Evolutionary conservation across 2,329 filamentous ascomycete species (phyloP).

Genomic region (Malbranchea cinnamomea): DNA sequence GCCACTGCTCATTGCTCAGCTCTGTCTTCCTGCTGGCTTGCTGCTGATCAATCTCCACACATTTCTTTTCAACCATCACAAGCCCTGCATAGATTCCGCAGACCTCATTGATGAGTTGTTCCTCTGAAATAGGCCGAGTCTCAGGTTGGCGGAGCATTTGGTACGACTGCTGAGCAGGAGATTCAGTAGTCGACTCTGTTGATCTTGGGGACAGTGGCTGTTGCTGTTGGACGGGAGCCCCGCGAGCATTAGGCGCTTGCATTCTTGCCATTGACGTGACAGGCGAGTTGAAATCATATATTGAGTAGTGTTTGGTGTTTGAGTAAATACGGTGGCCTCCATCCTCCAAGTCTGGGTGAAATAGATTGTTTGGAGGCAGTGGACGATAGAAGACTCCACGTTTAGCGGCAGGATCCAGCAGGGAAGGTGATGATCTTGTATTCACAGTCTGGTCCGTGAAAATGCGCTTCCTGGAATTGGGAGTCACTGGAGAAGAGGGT

Average conservation of each 20-base stretch:
- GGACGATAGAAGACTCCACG: not conserved
- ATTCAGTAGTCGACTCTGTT: not conserved
- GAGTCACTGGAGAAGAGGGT: too few species aligned
- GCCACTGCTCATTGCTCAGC: constrained; percentile 58
- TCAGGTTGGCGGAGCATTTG: constrained; percentile 28
- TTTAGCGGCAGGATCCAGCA: not conserved
- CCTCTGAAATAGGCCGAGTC: constrained; percentile 56
- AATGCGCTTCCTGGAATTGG: constrained; percentile 5
- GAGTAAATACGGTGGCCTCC: constrained; percentile 3
- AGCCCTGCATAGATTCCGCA: constrained; percentile 52
- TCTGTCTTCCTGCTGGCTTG: constrained; percentile 39
- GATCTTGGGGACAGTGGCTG: not conserved
- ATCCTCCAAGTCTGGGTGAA: constrained; percentile 5
- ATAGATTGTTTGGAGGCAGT: constrained; percentile 3
- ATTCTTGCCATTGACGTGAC: constrained; percentile 4
- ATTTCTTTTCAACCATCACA: constrained; percentile 75
- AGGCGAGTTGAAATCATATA: constrained; percentile 4
- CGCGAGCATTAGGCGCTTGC: not conserved
- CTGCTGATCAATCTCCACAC: constrained; percentile 64
- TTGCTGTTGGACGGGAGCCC: not conserved
- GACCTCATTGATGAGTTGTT: constrained; percentile 67
- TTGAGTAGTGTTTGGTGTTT: too few species aligned
- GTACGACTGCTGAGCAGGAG: not conserved
- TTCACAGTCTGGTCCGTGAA: too few species aligned
- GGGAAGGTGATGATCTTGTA: too few species aligned